Conservation (phyloP, 805 yeast species). For the Nakazawaea wickerhamii region DNA sequence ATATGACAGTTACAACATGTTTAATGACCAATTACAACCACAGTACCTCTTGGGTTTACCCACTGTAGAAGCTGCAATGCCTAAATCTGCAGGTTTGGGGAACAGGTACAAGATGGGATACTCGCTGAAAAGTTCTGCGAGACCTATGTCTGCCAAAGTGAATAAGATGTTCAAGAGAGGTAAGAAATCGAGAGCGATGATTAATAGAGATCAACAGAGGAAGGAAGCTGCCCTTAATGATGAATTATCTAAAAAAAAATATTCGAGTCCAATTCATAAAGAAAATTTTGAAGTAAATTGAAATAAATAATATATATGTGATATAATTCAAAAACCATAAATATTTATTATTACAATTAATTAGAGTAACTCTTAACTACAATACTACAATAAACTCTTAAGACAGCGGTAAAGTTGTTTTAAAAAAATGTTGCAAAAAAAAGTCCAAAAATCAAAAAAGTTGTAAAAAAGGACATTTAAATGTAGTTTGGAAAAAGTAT, state of each 20-base stretch:
- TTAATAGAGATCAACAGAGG: constrained; percentile 8
- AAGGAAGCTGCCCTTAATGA: not conserved
- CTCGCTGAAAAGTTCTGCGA: too few species aligned
- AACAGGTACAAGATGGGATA: too few species aligned
- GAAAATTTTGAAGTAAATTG: not conserved
- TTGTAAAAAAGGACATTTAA: too few species aligned
- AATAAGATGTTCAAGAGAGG: not conserved
- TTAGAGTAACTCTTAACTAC: too few species aligned
- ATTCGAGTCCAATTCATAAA: not conserved
- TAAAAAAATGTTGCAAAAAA: not conserved
- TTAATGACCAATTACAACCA: not conserved
- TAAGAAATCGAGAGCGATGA: constrained; percentile 12
- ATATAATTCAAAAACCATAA: too few species aligned
- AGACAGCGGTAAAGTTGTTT: not conserved
- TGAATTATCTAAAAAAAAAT: not conserved
- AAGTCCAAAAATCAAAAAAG: too few species aligned
- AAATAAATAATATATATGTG: too few species aligned
- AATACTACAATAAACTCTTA: too few species aligned
- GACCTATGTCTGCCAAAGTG: not conserved
- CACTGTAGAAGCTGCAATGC: not conserved
- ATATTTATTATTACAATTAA: too few species aligned
- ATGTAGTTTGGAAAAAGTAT: too few species aligned
- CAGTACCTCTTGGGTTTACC: not conserved
- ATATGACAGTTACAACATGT: not conserved
- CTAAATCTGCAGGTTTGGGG: not conserved